Evolutionary conservation across 1,284 basidiomycete species (phyloP), one percentile per base, ranked within the genome.

Genomic region (Irpex sp.): DNA sequence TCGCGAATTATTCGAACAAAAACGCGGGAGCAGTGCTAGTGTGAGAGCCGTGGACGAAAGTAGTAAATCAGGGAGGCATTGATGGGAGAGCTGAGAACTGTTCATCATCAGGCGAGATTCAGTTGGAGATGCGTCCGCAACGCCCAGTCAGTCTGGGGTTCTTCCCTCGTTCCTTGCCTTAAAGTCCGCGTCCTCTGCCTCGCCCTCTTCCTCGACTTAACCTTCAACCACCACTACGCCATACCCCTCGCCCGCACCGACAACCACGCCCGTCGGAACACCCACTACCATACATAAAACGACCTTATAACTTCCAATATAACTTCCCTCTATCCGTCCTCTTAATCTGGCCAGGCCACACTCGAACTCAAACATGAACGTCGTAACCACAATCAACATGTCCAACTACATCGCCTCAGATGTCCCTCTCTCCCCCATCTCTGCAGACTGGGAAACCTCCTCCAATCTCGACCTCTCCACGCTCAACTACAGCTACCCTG

Each of bases 321-420:
- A n/a, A 60, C 60, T 56, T 51, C 62, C 61, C 57, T 45, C 61
- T 45, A 61, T 56, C 60, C 65, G 45, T 57, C 37, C 47, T 51
- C 19, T n/a, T 58, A 57, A 54, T 63, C 55, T 33, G 23, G 54
- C 63, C 37, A 56, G 58, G 60, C 58, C 63, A 58, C 59, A 61
- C 61, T 33, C 28, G 28, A 61, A 62, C 57, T 45, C 61, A 58
- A 71, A 64, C 65, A 71, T 77, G 67, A 68, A 71, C 65, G 73
- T 76, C 63, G 67, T 71, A 61, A 73, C 77, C 59, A 70, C 77
- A 64, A 75, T 81, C 63, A 72, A 77, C 71, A 82, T 85, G 78
- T 82, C 83, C 65, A 79, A 82, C 66, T 77, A 86, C 68, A 81
- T 83, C 69, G 73, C 80, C 58, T 67, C 70, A 67, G 85, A 88